A percentile compares a stretch with the other conserved stretches of the same genome.
These are phyloP conservation scores for Hyphodiscus hymeniophilus DNA, from an alignment of 495 filamentous ascomycete genomes.

Conservation along the genomic window DNA sequence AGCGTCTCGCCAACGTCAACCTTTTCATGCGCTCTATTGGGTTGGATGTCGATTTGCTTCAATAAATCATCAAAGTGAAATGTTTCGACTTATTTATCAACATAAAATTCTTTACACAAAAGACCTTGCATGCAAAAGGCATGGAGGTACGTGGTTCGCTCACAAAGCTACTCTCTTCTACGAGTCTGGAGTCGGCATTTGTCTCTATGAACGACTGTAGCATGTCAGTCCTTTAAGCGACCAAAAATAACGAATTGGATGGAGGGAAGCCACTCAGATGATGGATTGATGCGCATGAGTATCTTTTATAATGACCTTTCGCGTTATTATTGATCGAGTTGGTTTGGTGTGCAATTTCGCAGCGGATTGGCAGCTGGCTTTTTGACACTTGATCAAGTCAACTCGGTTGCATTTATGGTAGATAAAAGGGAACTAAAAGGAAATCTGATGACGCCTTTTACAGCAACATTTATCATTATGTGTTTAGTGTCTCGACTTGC, in stretches of 20 bases:
- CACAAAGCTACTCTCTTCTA: slow-evolving; percentile 2
- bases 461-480: too few species aligned
- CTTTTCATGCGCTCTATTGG: slow-evolving; percentile 98
- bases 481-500: too few species aligned
- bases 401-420: background rate
- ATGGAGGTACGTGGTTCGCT: slow-evolving; percentile 10
- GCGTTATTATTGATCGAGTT: too few species aligned
- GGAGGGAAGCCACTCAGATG: background rate
- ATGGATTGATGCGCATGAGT: background rate
- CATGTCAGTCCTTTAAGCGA: slow-evolving; percentile 2
- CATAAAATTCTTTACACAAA: slow-evolving; percentile 9
- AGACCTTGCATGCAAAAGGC: slow-evolving; percentile 1
- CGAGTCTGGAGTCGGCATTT: slow-evolving; percentile 10
- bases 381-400: too few species aligned
- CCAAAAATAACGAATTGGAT: background rate
- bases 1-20: slow-evolving; percentile 85
- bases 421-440: background rate
- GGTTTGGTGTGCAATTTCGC: too few species aligned
- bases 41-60: slow-evolving; percentile 88
- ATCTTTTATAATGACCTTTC: too few species aligned
- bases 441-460: background rate
- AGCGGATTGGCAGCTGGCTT: too few species aligned
- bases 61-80: slow-evolving; percentile 35
- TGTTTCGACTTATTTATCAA: slow-evolving; percentile 8
- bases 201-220: slow-evolving; percentile 15